phyloP scores from a whole-genome alignment of 345 rosid genomes.

The Conringia planisiliqua region DNA sequence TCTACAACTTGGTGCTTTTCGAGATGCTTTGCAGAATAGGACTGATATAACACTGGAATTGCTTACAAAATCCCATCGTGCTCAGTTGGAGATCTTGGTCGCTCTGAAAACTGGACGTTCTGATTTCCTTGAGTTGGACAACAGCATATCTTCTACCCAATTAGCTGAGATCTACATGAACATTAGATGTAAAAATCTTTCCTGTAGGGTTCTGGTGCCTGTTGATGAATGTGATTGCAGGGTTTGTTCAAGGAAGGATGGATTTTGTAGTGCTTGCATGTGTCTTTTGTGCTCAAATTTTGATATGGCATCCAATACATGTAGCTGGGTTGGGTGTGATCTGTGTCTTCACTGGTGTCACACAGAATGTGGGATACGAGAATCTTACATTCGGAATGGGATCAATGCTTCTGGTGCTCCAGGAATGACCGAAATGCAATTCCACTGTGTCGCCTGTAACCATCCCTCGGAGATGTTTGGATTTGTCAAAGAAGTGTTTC shows the following conservation, averaged over 20 bases:
- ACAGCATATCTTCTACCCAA: conserved; percentile 52
- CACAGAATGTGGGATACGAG: conserved; percentile 82
- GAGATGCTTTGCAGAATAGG: conserved; percentile 56
- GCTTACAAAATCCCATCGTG: conserved; percentile 59
- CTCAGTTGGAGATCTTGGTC: conserved; percentile 84
- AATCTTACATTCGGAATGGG: conserved; percentile 77
- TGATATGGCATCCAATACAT: conserved; percentile 91
- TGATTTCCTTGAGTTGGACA: conserved; percentile 64
- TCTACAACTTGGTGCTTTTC: conserved; percentile 47
- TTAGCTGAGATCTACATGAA: conserved; percentile 87
- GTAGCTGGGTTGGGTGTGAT: conserved; percentile 99
- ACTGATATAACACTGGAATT: conserved; percentile 60
- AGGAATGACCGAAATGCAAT: conserved; percentile 80
- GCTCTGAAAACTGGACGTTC: conserved; percentile 68
- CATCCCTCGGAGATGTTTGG: conserved; percentile 99
- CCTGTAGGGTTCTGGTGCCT: conserved; percentile 65
- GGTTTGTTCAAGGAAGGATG: conserved; percentile 75
- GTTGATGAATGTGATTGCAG: conserved; percentile 96
- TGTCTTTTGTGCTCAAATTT: conserved; percentile 91
- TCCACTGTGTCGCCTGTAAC: conserved; percentile 88
- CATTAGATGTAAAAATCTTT: conserved; percentile 72
- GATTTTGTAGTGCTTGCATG: conserved; percentile 95
- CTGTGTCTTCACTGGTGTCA: conserved; percentile 99
- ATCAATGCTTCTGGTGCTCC: conserved; percentile 48
- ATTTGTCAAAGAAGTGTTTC: conserved; percentile 94